A percentile compares a stretch with the other conserved stretches of the same genome.
Evolutionary conservation across 306 rosid genomes (phyloP).

Genomic region (Acacia confusa): DNA sequence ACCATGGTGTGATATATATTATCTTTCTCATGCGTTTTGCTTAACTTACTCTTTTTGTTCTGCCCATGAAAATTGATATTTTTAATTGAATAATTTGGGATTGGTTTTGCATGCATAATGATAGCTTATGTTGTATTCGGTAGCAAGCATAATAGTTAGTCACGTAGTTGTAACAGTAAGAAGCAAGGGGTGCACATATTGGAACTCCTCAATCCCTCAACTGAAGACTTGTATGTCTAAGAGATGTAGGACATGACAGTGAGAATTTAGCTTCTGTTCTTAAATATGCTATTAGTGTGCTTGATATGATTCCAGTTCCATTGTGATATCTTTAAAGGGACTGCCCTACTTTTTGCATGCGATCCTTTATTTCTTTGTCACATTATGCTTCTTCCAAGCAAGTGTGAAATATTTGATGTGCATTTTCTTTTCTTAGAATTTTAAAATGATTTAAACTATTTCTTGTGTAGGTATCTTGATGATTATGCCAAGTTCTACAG

Average conservation of each 20-base stretch:
- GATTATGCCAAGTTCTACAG: constrained; percentile 71
- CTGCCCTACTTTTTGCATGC: not conserved
- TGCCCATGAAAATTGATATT: constrained; percentile 4
- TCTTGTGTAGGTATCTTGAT: constrained; percentile 68
- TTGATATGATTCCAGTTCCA: constrained; percentile 24
- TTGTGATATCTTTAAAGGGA: not conserved
- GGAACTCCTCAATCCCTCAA: not conserved
- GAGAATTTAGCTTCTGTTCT: not conserved
- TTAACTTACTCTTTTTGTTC: constrained; percentile 1
- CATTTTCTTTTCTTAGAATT: constrained; percentile 4
- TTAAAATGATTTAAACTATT: constrained; percentile 27
- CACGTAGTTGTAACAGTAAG: not conserved
- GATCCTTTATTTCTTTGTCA: constrained; percentile 20
- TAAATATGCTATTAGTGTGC: constrained; percentile 22
- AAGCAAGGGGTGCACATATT: not conserved
- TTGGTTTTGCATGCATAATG: not conserved
- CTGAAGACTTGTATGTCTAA: constrained; percentile 14
- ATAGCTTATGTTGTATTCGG: not conserved
- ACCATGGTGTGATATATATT: constrained; percentile 56
- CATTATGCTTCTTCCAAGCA: constrained; percentile 13
- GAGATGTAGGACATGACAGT: not conserved
- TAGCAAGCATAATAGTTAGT: not conserved
- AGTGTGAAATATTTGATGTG: not conserved
- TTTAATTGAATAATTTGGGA: not conserved
- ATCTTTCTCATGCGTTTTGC: constrained; percentile 22